Percentiles rank a stretch among this genome's conserved stretches.
phyloP scores from a whole-genome alignment of 129 eudicot species.

The Centella asiatica region DNA sequence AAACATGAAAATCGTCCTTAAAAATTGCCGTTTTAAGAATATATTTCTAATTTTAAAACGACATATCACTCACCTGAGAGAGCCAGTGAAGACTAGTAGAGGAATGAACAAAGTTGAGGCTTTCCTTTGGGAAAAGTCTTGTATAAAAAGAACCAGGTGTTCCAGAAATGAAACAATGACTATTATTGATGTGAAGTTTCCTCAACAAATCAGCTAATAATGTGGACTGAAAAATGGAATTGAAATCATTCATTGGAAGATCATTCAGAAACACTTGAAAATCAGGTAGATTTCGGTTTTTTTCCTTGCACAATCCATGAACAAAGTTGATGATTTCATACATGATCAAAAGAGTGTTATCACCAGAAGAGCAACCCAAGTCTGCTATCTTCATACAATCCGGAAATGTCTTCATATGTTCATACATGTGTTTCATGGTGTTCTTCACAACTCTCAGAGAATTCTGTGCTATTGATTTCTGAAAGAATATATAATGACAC shows the following conservation, averaged over 20 bases:
- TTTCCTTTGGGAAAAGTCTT: neutral
- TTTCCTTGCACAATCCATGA: neutral
- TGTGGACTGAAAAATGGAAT: constrained; percentile 8
- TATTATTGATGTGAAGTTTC: neutral
- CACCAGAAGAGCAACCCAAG: constrained; percentile 22
- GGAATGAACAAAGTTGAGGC: neutral
- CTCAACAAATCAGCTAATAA: constrained; percentile 26
- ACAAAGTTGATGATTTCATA: neutral
- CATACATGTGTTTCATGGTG: neutral
- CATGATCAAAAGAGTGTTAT: neutral
- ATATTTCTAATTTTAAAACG: no score
- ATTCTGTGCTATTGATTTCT: neutral
- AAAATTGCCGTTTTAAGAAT: neutral
- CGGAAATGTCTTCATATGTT: neutral
- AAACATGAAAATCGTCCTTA: no score
- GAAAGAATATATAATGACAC: neutral
- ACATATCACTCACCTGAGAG: no score
- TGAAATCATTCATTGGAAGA: constrained; percentile 18
- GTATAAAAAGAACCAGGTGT: neutral
- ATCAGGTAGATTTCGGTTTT: neutral
- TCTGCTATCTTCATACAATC: neutral
- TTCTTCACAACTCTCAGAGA: neutral
- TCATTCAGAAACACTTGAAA: constrained; percentile 10
- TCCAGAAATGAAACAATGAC: neutral
- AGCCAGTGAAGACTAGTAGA: constrained; percentile 9